phyloP scores from a whole-genome alignment of 768 basidiomycete genomes.

The Candolleomyces efflorescens region DNA sequence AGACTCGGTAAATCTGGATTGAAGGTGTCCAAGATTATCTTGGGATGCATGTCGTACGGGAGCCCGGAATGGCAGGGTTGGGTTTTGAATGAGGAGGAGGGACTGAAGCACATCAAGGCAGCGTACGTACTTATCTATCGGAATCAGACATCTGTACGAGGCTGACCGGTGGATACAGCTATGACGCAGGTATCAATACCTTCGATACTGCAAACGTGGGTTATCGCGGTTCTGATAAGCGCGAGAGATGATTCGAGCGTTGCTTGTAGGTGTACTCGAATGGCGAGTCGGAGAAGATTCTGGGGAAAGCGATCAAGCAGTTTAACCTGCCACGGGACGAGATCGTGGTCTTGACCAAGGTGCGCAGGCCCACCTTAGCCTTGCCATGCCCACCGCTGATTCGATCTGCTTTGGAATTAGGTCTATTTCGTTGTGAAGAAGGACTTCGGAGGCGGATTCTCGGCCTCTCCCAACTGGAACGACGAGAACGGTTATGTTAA shows the following conservation, averaged over 20 bases:
- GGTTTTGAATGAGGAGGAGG: slow-evolving; percentile 45
- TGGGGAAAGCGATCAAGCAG: slow-evolving; percentile 69
- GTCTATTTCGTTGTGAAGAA: slow-evolving; percentile 28
- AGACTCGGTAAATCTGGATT: slow-evolving; percentile 51
- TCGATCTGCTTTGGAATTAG: slow-evolving; percentile 24
- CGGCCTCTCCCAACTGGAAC: slow-evolving; percentile 12
- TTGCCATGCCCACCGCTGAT: not conserved
- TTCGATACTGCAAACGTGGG: slow-evolving; percentile 54
- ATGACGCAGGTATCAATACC: slow-evolving; percentile 59
- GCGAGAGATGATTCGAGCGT: not conserved
- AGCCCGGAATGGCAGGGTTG: slow-evolving; percentile 46
- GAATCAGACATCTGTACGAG: not conserved
- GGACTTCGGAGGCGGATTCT: slow-evolving; percentile 10
- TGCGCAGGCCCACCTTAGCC: slow-evolving; percentile 14
- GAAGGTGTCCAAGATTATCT: slow-evolving; percentile 61
- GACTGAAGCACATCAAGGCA: slow-evolving; percentile 49
- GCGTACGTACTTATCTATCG: slow-evolving; percentile 24
- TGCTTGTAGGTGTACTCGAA: slow-evolving; percentile 54
- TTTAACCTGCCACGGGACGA: slow-evolving; percentile 63
- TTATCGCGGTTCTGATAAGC: no score
- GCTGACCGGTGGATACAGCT: slow-evolving; percentile 29
- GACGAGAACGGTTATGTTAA: slow-evolving; percentile 50
- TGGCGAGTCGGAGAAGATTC: slow-evolving; percentile 58
- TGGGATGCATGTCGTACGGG: slow-evolving; percentile 61
- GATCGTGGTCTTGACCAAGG: slow-evolving; percentile 83